Base-by-base conservation (phyloP, 78 protist genomes). In the Tieghemostelium lacteum region DNA sequence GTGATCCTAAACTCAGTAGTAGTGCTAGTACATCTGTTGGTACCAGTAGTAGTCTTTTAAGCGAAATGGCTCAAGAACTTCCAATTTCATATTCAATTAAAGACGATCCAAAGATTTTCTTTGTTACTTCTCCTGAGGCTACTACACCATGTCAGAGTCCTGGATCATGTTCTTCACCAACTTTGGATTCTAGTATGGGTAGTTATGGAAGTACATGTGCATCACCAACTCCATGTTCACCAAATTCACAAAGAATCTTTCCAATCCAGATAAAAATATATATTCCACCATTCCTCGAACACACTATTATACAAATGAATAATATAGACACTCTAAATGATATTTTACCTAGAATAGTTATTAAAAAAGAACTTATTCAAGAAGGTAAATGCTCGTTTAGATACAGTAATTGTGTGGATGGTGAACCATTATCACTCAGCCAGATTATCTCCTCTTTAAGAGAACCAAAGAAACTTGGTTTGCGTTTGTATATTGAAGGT, bases 71-170 rank as follows among this genome's bases (percentile, higher is more conserved):
- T 0, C 17, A 12, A 16, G n/a, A 37, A 71, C 24, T 19, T 6
- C 26, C 40, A 50, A 14, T 17, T 8, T 33, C 17, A 33, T 20
- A 7, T 45, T 20, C 4, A 8, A 31, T 73, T 57, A 52, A 52
- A 73, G 67, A 73, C 29, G 83, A 73, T 39, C 83, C 83, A 73
- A 73, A 73, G 52, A 73, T 73, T 57, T 73, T 73, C 57, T 73
- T 73, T 39, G 29, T 67, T 50, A 71, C 77, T 22, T 50, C n/a
- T 36, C 19, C 67, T 22, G 0, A 26, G 36, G 36, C 39, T 67
- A 22, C 42, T 6, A 67, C 12, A 28, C n/a, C 31, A 22, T 33
- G 50, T 63, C 24, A 52, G 40, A 7, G 39, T 49, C 29, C 69
- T n/a, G 22, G 10, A 24, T 3, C 72, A 65, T 17, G 24, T 2